Percentiles rank a stretch among this genome's conserved stretches.
Evolutionary conservation across 192 early-diverging fungal genomes (phyloP).

Genomic region (Entomortierella lignicola): DNA sequence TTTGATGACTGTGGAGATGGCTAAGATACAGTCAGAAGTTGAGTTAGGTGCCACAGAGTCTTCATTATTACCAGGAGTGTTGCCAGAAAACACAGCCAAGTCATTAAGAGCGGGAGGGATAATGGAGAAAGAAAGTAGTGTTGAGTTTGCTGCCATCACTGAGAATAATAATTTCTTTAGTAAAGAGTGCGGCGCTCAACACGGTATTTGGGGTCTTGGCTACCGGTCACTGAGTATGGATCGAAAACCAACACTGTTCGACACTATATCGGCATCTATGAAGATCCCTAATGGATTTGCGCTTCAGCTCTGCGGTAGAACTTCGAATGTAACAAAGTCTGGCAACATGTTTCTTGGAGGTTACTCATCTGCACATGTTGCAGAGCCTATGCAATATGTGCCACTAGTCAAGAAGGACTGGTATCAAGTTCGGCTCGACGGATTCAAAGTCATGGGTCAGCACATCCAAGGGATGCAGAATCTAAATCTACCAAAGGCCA

Average conservation of each 20-base stretch:
- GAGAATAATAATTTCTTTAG: slow-evolving; percentile 44
- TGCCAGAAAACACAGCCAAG: neutral
- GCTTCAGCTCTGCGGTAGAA: slow-evolving; percentile 39
- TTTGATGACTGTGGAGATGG: slow-evolving; percentile 41
- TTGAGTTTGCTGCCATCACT: slow-evolving; percentile 43
- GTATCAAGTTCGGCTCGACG: slow-evolving; percentile 47
- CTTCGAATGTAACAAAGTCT: slow-evolving; percentile 29
- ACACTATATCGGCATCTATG: slow-evolving; percentile 43
- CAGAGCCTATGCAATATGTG: slow-evolving; percentile 44
- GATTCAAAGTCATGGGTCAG: slow-evolving; percentile 46
- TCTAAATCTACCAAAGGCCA: slow-evolving; percentile 45
- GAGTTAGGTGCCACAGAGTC: neutral
- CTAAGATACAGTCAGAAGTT: slow-evolving; percentile 17
- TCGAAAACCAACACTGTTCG: slow-evolving; percentile 31
- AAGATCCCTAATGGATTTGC: slow-evolving; percentile 53
- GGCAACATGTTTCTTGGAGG: slow-evolving; percentile 52
- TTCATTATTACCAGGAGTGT: neutral
- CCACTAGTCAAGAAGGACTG: slow-evolving; percentile 44
- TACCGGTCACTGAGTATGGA: slow-evolving; percentile 37
- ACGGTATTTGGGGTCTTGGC: slow-evolving; percentile 47
- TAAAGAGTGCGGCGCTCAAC: slow-evolving; percentile 44
- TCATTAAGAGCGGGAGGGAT: slow-evolving; percentile 1
- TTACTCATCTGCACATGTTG: slow-evolving; percentile 26
- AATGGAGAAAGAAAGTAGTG: slow-evolving; percentile 49
- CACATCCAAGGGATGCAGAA: slow-evolving; percentile 36